These are phyloP conservation scores for Knoxdaviesia capensis DNA, from an alignment of 2,329 filamentous ascomycete genomes.

Conservation along the genomic window DNA sequence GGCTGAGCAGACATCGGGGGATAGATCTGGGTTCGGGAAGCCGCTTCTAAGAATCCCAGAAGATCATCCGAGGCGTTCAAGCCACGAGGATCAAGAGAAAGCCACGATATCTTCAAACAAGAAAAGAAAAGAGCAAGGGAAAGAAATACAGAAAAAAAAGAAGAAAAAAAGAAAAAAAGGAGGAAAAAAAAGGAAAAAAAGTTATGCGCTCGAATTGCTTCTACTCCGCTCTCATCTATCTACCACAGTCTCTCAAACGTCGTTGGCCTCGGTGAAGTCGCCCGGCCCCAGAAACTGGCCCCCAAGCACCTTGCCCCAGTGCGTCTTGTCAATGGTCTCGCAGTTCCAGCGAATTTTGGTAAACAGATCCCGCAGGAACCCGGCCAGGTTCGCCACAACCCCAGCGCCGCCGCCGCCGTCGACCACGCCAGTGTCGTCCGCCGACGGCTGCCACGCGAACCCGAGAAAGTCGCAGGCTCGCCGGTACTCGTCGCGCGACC, in stretches of 20 bases:
- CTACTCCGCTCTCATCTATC: too few relatives aligned
- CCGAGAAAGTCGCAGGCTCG: slow-evolving; percentile 30
- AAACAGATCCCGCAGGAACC: too few relatives aligned
- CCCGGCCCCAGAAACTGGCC: background rate
- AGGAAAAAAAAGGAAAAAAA: background rate
- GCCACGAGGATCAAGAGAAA: background rate
- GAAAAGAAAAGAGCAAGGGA: background rate
- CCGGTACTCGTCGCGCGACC: slow-evolving; percentile 30
- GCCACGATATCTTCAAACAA: background rate
- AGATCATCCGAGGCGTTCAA: background rate
- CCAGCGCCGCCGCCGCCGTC: too few relatives aligned
- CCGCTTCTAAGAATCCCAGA: background rate
- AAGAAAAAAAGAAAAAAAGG: background rate
- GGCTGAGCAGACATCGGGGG: too few relatives aligned
- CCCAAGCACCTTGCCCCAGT: background rate
- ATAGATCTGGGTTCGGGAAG: too few relatives aligned
- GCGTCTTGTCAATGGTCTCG: too few relatives aligned
- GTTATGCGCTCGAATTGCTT: background rate
- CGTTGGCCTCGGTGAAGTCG: background rate
- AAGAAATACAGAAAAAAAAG: background rate
- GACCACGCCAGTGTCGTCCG: too few relatives aligned
- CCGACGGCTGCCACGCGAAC: slow-evolving; percentile 11
- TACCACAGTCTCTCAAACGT: too few relatives aligned
- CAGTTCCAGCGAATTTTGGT: too few relatives aligned
- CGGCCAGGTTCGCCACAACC: too few relatives aligned